These are phyloP conservation scores for Boletus huronensis DNA, from an alignment of 768 basidiomycete species.

Conservation along the genomic window DNA sequence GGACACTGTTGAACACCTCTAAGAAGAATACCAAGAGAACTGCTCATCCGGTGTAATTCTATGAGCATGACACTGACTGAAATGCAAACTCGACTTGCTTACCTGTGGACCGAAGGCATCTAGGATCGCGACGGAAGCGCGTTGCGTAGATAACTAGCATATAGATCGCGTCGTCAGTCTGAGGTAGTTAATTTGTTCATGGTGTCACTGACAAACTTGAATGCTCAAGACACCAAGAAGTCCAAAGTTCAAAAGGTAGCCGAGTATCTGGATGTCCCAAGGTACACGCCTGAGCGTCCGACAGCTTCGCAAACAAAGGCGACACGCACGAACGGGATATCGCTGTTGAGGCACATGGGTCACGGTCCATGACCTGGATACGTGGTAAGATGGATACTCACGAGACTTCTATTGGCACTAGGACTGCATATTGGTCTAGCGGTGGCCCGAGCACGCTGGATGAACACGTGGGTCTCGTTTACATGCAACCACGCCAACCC, in stretches of 20 bases:
- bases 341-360: background rate
- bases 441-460: background rate
- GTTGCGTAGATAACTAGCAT: conserved; percentile 1
- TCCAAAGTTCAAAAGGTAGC: conserved; percentile 10
- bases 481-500: background rate
- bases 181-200: background rate
- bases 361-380: background rate
- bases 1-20: conserved; percentile 4
- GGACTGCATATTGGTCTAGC: background rate
- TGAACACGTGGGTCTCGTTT: background rate
- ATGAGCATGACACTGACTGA: background rate
- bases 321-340: conserved; percentile 4
- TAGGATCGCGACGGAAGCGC: conserved; percentile 2
- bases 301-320: background rate
- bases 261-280: background rate
- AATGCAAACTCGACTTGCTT: background rate
- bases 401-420: conserved; percentile 7
- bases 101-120: conserved; percentile 7
- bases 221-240: conserved; percentile 1
- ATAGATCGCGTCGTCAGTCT: background rate
- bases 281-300: background rate
- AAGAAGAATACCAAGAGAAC: conserved; percentile 6
- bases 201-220: conserved; percentile 6
- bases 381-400: background rate
- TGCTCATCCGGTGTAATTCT: background rate